Base-by-base conservation (phyloP, 345 rosid species). In the Litchi chinensis region DNA sequence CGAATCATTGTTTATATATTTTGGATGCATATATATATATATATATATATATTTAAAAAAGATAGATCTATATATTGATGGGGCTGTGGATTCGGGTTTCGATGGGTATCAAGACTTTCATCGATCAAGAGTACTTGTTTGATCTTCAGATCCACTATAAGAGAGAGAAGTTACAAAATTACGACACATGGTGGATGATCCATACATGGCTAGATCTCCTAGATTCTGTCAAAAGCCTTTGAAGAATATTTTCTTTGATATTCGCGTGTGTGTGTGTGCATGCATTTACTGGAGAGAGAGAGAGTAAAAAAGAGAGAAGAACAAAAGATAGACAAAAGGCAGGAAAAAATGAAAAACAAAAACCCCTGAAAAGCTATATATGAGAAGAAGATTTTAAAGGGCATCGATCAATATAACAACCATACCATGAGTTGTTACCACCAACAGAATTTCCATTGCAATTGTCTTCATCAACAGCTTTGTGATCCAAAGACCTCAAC, bases 401-500 rank as follows among this genome's bases (percentile, higher is more conserved):
- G 37, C 37, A 32, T 32, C 37, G 4, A 32, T 32, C 37, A 32
- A 32, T 32, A 32, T 32, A 32, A 32, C 37, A 2, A 32, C 37
- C 1, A 54, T 82, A 86, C 89, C 89, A 86, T 40, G 90, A 88
- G 77, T 81, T 89, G 80, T 76, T 86, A 80, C 75, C 85, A 54
- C 86, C 90, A 81, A 79, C 65, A 68, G 77, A 81, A 77, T 85
- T 86, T 74, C 77, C 85, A 56, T 83, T 75, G 84, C 84, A 84
- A 66, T 79, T 88, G 69, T 85, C 90, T 32, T 86, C 81, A 64
- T 79, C 80, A 63, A 74, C 82, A 68, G 84, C 80, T 81, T 87
- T 89, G 8, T 89, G 88, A 87, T 88, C 89, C 79, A 85, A 76
- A 52, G 86, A 66, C 66, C 83, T 87, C 32, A 86, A 88, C 94